phyloP scores from a whole-genome alignment of 768 basidiomycete genomes.

The Sporobolomyces phaffii region DNA sequence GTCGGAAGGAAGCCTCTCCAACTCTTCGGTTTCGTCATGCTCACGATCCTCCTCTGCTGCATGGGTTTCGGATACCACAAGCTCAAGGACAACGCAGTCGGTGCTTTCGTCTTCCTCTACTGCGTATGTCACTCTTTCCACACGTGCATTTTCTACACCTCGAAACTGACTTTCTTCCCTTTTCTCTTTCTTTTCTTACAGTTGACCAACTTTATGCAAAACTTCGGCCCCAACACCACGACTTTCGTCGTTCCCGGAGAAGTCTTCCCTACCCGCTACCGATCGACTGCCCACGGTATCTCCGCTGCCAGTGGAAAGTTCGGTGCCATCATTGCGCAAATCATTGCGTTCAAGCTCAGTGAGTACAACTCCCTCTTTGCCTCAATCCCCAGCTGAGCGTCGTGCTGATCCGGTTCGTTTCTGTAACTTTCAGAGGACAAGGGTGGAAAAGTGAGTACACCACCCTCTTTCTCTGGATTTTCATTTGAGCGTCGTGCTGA shows the following conservation, averaged over 20 bases:
- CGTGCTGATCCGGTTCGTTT: slow-evolving; percentile 42
- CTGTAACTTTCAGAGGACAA: too few species aligned
- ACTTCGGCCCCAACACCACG: slow-evolving; percentile 50
- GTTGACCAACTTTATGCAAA: slow-evolving; percentile 44
- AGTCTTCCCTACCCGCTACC: slow-evolving; percentile 71
- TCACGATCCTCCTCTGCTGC: slow-evolving; percentile 43
- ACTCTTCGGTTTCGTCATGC: slow-evolving; percentile 64
- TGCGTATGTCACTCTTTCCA: slow-evolving; percentile 53
- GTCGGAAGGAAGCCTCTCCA: slow-evolving; percentile 52
- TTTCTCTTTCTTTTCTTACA: neutral
- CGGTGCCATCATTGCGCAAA: slow-evolving; percentile 58
- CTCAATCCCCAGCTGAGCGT: slow-evolving; percentile 39
- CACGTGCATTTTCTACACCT: slow-evolving; percentile 64
- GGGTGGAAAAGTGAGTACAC: too few species aligned
- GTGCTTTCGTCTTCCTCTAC: slow-evolving; percentile 67
- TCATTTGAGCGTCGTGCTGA: neutral
- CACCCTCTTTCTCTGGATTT: too few species aligned
- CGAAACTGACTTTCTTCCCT: slow-evolving; percentile 56
- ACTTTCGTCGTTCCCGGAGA: slow-evolving; percentile 76
- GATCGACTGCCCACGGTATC: slow-evolving; percentile 72
- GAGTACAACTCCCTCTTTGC: slow-evolving; percentile 37
- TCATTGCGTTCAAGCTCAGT: slow-evolving; percentile 40
- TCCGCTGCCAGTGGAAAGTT: slow-evolving; percentile 69
- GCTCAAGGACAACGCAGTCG: slow-evolving; percentile 51
- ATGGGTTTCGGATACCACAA: slow-evolving; percentile 46